phyloP scores from a whole-genome alignment of 1,139 yeast species.

The Zygosaccharomyces sapae region DNA sequence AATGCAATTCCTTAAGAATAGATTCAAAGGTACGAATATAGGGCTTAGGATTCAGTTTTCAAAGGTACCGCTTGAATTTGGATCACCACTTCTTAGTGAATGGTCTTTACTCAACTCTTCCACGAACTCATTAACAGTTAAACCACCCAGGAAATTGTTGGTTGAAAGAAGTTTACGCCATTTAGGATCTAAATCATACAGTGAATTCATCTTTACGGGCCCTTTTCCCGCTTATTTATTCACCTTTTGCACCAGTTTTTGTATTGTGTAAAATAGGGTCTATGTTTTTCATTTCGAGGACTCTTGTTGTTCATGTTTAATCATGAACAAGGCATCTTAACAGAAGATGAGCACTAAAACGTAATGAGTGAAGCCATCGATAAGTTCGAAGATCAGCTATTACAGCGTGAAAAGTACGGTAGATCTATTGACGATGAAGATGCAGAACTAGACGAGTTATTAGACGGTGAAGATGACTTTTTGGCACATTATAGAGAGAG shows the following conservation, averaged over 20 bases:
- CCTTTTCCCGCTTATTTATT: neutral
- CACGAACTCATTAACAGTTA: constrained; percentile 75
- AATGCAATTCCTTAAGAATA: constrained; percentile 66
- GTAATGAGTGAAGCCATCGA: constrained; percentile 4
- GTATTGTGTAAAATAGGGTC: constrained; percentile 7
- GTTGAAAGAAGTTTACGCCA: constrained; percentile 62
- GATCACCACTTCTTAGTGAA: constrained; percentile 37
- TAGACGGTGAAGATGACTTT: constrained; percentile 59
- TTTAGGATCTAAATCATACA: constrained; percentile 65
- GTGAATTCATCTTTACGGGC: constrained; percentile 34
- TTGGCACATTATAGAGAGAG: constrained; percentile 63
- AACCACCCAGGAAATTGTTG: constrained; percentile 67
- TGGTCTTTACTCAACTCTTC: constrained; percentile 78
- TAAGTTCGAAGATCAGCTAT: neutral
- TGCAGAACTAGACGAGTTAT: constrained; percentile 44
- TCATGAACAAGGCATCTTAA: neutral
- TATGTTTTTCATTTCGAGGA: neutral
- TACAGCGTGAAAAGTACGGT: constrained; percentile 6
- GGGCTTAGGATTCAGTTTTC: constrained; percentile 78
- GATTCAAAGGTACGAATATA: constrained; percentile 91
- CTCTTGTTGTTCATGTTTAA: neutral
- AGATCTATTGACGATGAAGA: constrained; percentile 5
- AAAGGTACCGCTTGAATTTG: constrained; percentile 14
- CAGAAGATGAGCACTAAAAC: neutral
- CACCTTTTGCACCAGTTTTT: neutral